Percentiles rank a stretch among this genome's conserved stretches.
Conservation (phyloP, 179 eudicot genomes). For the Amaranthus tricolor region DNA sequence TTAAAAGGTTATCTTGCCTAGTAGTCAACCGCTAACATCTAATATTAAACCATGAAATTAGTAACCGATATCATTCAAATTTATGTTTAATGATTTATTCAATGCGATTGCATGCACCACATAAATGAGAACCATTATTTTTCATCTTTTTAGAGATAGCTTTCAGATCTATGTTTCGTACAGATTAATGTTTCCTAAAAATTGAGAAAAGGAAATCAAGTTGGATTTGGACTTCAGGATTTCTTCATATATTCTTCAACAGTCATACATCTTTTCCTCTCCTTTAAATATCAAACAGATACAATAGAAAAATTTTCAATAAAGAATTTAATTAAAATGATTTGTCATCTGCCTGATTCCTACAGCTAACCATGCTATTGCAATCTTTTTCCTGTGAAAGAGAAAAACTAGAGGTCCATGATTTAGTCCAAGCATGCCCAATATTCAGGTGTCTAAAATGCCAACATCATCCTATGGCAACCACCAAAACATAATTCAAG, state of each 20-base stretch:
- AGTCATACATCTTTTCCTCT: not conserved
- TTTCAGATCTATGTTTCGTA: not conserved
- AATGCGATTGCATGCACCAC: not conserved
- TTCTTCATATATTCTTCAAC: not conserved
- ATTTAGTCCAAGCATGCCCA: constrained; percentile 12
- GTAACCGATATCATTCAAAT: not conserved
- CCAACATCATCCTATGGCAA: constrained; percentile 1
- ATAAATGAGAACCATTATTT: not conserved
- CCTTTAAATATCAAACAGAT: not conserved
- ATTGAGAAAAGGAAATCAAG: not conserved
- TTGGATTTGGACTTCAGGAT: not conserved
- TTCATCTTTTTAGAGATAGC: not conserved
- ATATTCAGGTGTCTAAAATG: not conserved
- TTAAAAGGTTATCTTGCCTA: not conserved
- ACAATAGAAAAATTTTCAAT: not conserved
- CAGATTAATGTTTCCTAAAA: not conserved
- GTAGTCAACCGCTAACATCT: not conserved
- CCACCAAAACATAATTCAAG: not conserved
- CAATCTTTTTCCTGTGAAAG: not conserved
- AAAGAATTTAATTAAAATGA: not conserved
- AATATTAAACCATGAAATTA: not conserved
- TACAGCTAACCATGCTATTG: not conserved
- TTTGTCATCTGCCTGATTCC: not conserved
- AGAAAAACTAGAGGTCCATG: not conserved
- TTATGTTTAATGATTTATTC: not conserved